Evolutionary conservation across 1,284 basidiomycete species (phyloP).

Genomic region (Agaricales sp.): DNA sequence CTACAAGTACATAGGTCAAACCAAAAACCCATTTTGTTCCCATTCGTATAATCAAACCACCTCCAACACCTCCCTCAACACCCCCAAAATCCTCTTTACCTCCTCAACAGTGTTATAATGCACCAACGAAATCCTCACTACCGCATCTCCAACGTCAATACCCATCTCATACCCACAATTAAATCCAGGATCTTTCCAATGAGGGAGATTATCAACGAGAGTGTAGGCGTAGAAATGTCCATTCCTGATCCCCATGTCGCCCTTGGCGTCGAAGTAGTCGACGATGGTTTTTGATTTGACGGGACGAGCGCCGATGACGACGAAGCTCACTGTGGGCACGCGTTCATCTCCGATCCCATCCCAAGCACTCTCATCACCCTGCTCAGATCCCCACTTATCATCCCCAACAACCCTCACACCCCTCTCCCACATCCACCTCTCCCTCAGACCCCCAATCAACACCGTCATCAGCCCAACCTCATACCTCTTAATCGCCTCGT

Average conservation of each 20-base stretch:
- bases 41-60: neutral
- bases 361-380: too few relatives aligned
- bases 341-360: constrained; percentile 34
- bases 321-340: constrained; percentile 68
- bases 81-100: constrained; percentile 43
- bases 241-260: constrained; percentile 62
- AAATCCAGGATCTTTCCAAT: too few relatives aligned
- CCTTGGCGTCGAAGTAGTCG: constrained; percentile 46
- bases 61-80: constrained; percentile 37
- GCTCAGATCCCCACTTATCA: too few relatives aligned
- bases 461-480: constrained; percentile 32
- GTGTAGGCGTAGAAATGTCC: constrained; percentile 76
- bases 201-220: constrained; percentile 38
- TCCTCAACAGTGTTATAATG: constrained; percentile 74
- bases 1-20: too few relatives aligned
- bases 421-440: constrained; percentile 29
- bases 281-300: constrained; percentile 56
- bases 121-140: constrained; percentile 69
- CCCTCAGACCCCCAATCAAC: constrained; percentile 30
- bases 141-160: constrained; percentile 51
- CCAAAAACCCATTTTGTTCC: too few relatives aligned
- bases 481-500: constrained; percentile 32
- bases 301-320: constrained; percentile 45
- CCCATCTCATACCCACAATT: too few relatives aligned
- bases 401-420: constrained; percentile 59